Conservation (phyloP, 306 rosid genomes). For the Benincasa hispida region DNA sequence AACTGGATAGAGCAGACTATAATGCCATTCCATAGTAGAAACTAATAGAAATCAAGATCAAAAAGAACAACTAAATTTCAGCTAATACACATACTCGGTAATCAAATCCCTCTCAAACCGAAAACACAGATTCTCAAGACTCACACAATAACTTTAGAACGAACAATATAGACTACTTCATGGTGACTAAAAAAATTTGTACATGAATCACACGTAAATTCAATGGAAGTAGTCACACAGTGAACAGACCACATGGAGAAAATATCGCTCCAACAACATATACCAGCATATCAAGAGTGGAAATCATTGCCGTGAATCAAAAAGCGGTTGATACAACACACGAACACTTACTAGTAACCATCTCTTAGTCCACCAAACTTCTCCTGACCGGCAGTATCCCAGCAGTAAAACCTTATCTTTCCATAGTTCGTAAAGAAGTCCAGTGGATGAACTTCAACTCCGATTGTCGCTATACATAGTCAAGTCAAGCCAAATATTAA, state of each 20-base stretch:
- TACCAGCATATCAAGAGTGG: background rate
- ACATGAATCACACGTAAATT: too few species aligned
- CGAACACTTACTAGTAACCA: conserved; percentile 14
- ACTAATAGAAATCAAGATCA: background rate
- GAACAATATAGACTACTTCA: background rate
- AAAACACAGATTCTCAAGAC: background rate
- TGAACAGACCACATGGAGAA: background rate
- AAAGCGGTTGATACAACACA: background rate
- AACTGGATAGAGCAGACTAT: background rate
- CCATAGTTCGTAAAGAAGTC: conserved; percentile 20
- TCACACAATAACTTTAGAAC: background rate
- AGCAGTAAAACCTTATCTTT: conserved; percentile 17
- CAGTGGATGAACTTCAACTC: conserved; percentile 23
- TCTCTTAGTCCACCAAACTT: conserved; percentile 23
- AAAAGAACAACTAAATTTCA: background rate
- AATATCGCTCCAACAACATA: background rate
- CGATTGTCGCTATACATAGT: conserved; percentile 16
- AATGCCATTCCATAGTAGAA: background rate
- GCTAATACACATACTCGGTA: background rate
- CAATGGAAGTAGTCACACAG: background rate
- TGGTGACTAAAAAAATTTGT: background rate
- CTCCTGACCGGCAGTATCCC: conserved; percentile 27
- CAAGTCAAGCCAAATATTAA: background rate
- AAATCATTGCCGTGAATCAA: background rate
- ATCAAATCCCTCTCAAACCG: background rate